Conservation (phyloP, 2,329 filamentous ascomycete species). For the Fusarium brachygibbosum region DNA sequence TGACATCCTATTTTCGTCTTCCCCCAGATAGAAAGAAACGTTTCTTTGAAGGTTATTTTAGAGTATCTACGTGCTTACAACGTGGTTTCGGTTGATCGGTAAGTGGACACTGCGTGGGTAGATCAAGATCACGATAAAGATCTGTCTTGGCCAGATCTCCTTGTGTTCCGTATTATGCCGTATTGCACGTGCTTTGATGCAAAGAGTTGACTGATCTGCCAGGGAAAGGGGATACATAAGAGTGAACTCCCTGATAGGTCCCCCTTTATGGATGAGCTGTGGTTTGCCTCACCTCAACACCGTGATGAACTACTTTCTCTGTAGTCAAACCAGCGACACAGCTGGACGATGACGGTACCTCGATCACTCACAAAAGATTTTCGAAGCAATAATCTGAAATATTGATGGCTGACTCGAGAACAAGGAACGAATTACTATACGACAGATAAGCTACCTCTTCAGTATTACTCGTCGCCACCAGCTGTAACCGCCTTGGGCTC, state of each 20-base stretch:
- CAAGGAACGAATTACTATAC: slow-evolving; percentile 30
- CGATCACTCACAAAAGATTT: neutral
- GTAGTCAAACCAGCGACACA: neutral
- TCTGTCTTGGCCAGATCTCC: slow-evolving; percentile 39
- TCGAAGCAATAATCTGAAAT: neutral
- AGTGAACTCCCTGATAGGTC: neutral
- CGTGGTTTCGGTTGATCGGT: slow-evolving; percentile 41
- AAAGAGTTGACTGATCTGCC: slow-evolving; percentile 12
- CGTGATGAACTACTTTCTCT: neutral
- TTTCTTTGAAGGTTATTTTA: slow-evolving; percentile 16
- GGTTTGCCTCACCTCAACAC: neutral
- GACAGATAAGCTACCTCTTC: slow-evolving; percentile 11
- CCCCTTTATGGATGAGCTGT: neutral
- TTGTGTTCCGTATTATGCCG: slow-evolving; percentile 14
- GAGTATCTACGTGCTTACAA: slow-evolving; percentile 13
- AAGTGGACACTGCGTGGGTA: slow-evolving; percentile 41
- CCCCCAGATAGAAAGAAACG: slow-evolving; percentile 10
- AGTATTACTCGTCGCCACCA: slow-evolving; percentile 48
- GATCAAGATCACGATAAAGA: slow-evolving; percentile 34
- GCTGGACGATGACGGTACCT: neutral
- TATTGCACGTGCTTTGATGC: slow-evolving; percentile 27
- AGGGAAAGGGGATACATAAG: neutral
- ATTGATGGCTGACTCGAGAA: neutral
- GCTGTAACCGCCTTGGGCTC: slow-evolving; percentile 50
- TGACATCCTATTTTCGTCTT: slow-evolving; percentile 31